phyloP scores from a whole-genome alignment of 1,139 yeast species.

The Candida sojae region DNA sequence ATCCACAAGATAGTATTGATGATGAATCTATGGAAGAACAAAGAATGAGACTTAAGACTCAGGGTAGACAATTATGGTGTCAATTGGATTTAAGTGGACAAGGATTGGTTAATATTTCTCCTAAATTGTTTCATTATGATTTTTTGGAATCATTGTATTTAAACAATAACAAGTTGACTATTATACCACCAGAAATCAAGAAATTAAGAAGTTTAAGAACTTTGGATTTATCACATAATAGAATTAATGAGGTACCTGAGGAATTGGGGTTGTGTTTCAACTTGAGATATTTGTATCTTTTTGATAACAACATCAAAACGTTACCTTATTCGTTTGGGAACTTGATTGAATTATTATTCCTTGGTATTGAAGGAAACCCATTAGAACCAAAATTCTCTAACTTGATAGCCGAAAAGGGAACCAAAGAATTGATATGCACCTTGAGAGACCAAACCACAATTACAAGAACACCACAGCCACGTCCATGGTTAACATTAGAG shows the following conservation, averaged over 20 bases:
- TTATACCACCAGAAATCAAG: constrained; percentile 69
- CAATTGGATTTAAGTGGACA: constrained; percentile 92
- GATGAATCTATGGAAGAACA: constrained; percentile 81
- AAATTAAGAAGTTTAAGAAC: constrained; percentile 75
- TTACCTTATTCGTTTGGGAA: constrained; percentile 88
- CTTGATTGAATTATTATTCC: constrained; percentile 77
- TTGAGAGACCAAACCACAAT: constrained; percentile 83
- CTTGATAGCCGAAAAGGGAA: constrained; percentile 78
- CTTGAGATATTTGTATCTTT: constrained; percentile 78
- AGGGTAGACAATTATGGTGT: constrained; percentile 87
- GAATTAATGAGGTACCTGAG: constrained; percentile 67
- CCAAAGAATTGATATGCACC: constrained; percentile 76
- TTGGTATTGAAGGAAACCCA: constrained; percentile 95
- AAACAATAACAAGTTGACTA: constrained; percentile 77
- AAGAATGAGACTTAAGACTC: constrained; percentile 67
- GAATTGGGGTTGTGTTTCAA: constrained; percentile 84
- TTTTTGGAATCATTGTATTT: constrained; percentile 86
- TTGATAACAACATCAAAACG: constrained; percentile 77
- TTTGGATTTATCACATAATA: constrained; percentile 81
- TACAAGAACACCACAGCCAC: constrained; percentile 62
- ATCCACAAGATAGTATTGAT: constrained; percentile 59
- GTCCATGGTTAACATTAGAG: constrained; percentile 80
- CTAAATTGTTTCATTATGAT: constrained; percentile 75
- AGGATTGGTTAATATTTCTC: constrained; percentile 69
- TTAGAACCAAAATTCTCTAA: constrained; percentile 65